phyloP scores from a whole-genome alignment of 768 basidiomycete genomes.

The Cytidiella melzeri region DNA sequence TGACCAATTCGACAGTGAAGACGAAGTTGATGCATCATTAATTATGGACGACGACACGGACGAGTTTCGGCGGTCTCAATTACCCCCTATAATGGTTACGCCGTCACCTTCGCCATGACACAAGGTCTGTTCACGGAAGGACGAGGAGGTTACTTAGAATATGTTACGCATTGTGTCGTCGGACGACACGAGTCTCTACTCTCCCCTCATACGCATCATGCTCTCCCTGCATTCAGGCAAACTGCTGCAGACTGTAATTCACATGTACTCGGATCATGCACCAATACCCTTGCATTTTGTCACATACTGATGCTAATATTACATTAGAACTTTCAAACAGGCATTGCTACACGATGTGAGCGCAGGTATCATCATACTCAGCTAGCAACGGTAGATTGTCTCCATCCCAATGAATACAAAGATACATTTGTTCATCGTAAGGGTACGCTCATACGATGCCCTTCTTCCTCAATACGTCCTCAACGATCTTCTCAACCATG shows the following conservation, averaged over 20 bases:
- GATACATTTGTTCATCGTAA: background rate
- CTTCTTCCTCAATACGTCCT: slow-evolving; percentile 45
- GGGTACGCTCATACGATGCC: slow-evolving; percentile 24
- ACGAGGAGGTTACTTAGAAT: background rate
- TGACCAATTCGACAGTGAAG: slow-evolving; percentile 18
- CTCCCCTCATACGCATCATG: background rate
- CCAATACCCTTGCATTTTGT: slow-evolving; percentile 2
- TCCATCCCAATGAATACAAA: background rate
- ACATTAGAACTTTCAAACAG: background rate
- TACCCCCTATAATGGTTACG: slow-evolving; percentile 42
- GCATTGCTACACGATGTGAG: too few species aligned
- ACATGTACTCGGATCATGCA: background rate
- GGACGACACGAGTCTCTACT: background rate
- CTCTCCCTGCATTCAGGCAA: background rate
- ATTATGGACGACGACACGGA: slow-evolving; percentile 13
- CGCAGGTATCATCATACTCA: too few species aligned
- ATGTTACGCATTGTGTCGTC: background rate
- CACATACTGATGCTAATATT: slow-evolving; percentile 8
- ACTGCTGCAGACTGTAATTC: background rate
- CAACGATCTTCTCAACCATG: slow-evolving; percentile 54
- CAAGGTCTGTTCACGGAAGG: background rate
- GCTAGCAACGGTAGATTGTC: too few species aligned
- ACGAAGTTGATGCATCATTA: slow-evolving; percentile 25
- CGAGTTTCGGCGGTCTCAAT: slow-evolving; percentile 11
- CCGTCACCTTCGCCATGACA: slow-evolving; percentile 27